phyloP scores from a whole-genome alignment of 2,329 filamentous ascomycete species.

The Sarocladiaceae sp. region DNA sequence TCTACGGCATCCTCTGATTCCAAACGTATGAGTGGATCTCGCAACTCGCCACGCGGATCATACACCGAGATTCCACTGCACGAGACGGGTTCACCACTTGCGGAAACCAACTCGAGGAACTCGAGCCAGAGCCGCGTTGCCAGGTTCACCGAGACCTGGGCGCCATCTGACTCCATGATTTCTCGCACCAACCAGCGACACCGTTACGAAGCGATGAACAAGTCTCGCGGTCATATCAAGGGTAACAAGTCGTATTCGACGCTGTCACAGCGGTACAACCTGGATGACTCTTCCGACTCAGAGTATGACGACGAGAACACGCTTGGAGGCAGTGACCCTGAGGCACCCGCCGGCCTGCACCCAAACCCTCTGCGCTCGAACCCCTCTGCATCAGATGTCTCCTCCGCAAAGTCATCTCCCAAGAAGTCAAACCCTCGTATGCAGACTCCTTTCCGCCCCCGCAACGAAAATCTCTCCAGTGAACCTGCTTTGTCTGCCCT shows the following conservation, averaged over 20 bases:
- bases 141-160: slow-evolving; percentile 50
- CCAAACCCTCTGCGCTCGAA: slow-evolving; percentile 51
- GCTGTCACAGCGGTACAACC: slow-evolving; percentile 38
- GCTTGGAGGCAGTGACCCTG: slow-evolving; percentile 17
- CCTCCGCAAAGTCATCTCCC: slow-evolving; percentile 14
- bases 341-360: slow-evolving; percentile 25
- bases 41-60: slow-evolving; percentile 31
- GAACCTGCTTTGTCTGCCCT: slow-evolving; percentile 36
- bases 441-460: slow-evolving; percentile 13
- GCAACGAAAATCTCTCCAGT: slow-evolving; percentile 9
- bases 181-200: slow-evolving; percentile 48
- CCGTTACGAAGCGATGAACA: slow-evolving; percentile 32
- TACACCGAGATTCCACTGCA: slow-evolving; percentile 45
- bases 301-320: slow-evolving; percentile 33
- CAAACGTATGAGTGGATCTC: slow-evolving; percentile 38
- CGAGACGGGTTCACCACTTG: slow-evolving; percentile 27
- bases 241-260: slow-evolving; percentile 37
- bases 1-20: slow-evolving; percentile 37
- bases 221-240: slow-evolving; percentile 24
- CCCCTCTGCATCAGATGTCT: slow-evolving; percentile 24
- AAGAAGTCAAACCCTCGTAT: slow-evolving; percentile 20
- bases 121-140: slow-evolving; percentile 30
- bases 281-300: slow-evolving; percentile 34
- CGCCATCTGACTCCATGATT: slow-evolving; percentile 46
- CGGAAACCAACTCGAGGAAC: slow-evolving; percentile 17